Evolutionary conservation across 169 alveolate genomes (phyloP), one percentile per base, ranked within the genome.

Genomic region (Eimeria praecox): DNA sequence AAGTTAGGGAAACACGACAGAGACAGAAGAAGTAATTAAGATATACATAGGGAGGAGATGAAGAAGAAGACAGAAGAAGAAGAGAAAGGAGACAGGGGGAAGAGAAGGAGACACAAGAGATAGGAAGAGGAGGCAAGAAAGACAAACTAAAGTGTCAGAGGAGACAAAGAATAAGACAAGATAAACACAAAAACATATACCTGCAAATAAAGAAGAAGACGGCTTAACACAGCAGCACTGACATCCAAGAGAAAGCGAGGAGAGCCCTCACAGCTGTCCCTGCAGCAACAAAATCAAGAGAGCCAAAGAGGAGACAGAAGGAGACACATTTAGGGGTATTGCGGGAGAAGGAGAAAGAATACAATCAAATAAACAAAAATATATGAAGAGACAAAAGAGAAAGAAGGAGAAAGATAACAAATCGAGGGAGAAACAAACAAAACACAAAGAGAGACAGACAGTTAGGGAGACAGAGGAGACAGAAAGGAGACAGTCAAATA

Each of bases 281-380:
- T 82, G 90, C 90, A 82, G 87, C 87, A 77, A 1, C 82, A 71
- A 71, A 71, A 8, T n/a, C n/a, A n/a, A n/a, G n/a, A n/a, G n/a
- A n/a, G n/a, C n/a, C 9, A 30, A 75, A 77, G 8, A 38, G 40
- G 82, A 33, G 40, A 38, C 40, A 38, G 10, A 66, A 22, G 38
- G 42, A 66, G 77, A 66, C 77, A 66, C 5, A 66, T 30, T 5
- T n/a, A n/a, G n/a, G n/a, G n/a, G n/a, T n/a, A n/a, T n/a, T n/a
- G n/a, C n/a, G n/a, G n/a, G 18, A 66, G 12, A 49, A 49, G 56
- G 56, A 49, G 56, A 49, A 49, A n/a, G n/a, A n/a, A n/a, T n/a
- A n/a, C n/a, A n/a, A n/a, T n/a, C n/a, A n/a, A n/a, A n/a, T n/a
- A n/a, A 49, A 49, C 12, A 49, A 12, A 49, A 12, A 49, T 49